Percentiles rank a stretch among this genome's conserved stretches.
Conservation (phyloP, 2,329 filamentous ascomycete species). For the Pestalotiopsis sp. region DNA sequence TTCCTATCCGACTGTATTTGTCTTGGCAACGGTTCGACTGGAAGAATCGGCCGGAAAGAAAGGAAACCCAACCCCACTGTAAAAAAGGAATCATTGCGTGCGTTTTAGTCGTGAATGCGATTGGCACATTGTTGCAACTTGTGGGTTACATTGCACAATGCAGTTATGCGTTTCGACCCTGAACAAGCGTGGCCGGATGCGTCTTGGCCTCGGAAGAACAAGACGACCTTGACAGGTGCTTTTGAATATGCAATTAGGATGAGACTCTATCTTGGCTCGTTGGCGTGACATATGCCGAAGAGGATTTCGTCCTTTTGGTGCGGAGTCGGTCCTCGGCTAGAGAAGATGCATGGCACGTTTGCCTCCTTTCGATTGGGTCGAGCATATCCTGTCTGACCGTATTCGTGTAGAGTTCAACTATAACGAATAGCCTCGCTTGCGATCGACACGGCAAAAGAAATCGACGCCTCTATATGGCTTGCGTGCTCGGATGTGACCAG, state of each 20-base stretch:
- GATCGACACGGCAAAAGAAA: no score
- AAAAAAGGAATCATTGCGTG: not conserved
- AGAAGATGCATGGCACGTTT: not conserved
- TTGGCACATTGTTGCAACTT: not conserved
- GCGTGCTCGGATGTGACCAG: no score
- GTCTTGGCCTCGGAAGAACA: not conserved
- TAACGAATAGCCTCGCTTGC: no score
- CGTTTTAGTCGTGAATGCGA: not conserved
- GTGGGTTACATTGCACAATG: conserved; percentile 3
- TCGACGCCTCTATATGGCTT: no score
- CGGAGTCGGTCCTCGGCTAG: not conserved
- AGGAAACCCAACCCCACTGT: not conserved
- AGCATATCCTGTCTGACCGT: not conserved
- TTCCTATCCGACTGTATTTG: not conserved
- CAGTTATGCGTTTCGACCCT: not conserved
- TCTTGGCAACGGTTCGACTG: conserved; percentile 2
- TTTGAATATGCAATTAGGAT: conserved; percentile 2
- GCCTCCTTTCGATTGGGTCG: not conserved
- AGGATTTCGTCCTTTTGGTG: not conserved
- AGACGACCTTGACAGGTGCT: conserved; percentile 3
- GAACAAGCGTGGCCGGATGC: not conserved
- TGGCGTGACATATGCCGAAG: not conserved
- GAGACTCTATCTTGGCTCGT: conserved; percentile 4
- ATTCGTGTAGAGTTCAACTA: no score
- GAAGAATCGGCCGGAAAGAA: no score